These are phyloP conservation scores for Solanum hybrid DNA, from an alignment of 305 asterid genomes.

Conservation along the genomic window DNA sequence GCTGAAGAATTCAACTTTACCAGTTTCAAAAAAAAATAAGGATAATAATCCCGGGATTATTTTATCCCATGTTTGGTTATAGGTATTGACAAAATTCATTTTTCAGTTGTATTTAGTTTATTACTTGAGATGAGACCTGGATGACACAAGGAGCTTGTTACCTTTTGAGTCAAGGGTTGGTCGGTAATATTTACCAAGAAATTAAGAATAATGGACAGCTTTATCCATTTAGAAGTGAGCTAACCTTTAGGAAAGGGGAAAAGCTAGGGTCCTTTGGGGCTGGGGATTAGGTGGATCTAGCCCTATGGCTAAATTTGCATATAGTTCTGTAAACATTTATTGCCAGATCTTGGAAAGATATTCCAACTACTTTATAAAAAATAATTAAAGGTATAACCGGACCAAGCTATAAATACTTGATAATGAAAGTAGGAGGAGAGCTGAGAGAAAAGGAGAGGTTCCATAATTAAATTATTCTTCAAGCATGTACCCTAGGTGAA, in stretches of 20 bases:
- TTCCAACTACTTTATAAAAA: background rate
- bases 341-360: background rate
- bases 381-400: background rate
- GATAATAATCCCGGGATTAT: background rate
- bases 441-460: background rate
- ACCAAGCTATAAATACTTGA: background rate
- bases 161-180: background rate
- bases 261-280: background rate
- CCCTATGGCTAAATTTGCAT: background rate
- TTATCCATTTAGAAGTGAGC: background rate
- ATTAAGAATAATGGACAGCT: background rate
- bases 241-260: background rate
- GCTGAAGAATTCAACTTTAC: too few species aligned
- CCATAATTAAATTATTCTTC: background rate
- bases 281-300: background rate
- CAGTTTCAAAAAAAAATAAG: background rate
- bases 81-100: conserved; percentile 22
- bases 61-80: background rate
- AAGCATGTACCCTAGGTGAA: background rate
- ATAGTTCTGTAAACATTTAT: background rate
- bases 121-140: background rate
- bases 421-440: background rate
- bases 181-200: background rate
- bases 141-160: background rate
- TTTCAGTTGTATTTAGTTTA: background rate